Percentiles rank a stretch among this genome's conserved stretches.
These are phyloP conservation scores for Alternaria postmessia DNA, from an alignment of 2,329 filamentous ascomycete genomes.

Conservation along the genomic window DNA sequence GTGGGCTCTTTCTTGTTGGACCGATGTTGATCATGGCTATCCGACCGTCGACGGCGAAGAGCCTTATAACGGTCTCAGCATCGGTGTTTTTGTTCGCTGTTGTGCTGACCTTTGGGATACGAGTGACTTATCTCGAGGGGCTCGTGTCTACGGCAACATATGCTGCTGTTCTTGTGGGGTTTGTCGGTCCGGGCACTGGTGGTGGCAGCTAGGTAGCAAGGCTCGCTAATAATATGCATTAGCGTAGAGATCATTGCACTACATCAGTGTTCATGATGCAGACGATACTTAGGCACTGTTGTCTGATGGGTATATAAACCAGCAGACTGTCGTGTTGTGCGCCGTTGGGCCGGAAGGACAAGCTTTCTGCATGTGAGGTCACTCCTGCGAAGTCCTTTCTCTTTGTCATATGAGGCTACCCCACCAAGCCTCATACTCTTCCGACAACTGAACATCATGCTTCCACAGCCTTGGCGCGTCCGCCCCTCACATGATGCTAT, in stretches of 20 bases:
- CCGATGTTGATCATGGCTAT: neutral
- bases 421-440: neutral
- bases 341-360: neutral
- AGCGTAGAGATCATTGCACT: no score
- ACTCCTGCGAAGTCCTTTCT: no score
- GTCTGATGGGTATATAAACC: no score
- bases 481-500: neutral
- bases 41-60: neutral
- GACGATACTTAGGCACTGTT: no score
- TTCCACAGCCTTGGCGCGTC: neutral
- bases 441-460: neutral
- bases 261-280: no score
- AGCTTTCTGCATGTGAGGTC: neutral
- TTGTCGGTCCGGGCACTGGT: no score
- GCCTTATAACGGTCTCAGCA: rapidly evolving
- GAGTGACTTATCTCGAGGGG: neutral
- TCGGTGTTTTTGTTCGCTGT: neutral
- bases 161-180: neutral
- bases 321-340: no score
- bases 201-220: no score
- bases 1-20: neutral
- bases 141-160: neutral
- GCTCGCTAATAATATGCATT: no score
- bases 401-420: neutral
- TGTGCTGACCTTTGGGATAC: neutral